phyloP scores from a whole-genome alignment of 139 green algal genomes.

The Astrephomene gubernaculifera region DNA sequence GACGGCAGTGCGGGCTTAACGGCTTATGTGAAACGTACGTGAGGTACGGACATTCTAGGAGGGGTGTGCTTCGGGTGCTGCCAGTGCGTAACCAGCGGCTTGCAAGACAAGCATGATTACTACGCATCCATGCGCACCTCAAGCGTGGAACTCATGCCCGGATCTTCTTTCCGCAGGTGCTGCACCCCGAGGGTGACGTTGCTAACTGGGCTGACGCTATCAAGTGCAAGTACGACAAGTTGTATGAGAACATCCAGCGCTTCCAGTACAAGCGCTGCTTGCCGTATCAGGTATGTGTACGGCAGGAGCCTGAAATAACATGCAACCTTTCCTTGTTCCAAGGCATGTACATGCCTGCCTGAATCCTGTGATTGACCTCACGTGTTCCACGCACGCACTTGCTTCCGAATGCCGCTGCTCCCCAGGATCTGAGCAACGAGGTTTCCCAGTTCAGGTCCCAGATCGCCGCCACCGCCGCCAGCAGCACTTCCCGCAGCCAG shows the following conservation, averaged over 20 bases:
- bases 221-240: slow-evolving; percentile 21
- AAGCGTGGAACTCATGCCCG: neutral
- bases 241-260: neutral
- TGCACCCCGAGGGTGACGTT: slow-evolving; percentile 28
- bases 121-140: neutral
- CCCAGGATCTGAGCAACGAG: slow-evolving; percentile 24
- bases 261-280: slow-evolving; percentile 25
- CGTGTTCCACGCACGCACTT: neutral
- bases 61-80: no score
- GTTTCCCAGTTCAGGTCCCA: neutral
- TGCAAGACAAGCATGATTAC: no score
- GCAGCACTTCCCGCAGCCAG: neutral
- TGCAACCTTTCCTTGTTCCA: neutral
- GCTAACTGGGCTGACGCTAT: neutral
- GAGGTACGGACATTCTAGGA: no score
- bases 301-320: neutral
- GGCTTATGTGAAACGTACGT: neutral
- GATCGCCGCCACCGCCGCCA: neutral
- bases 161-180: neutral
- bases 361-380: neutral
- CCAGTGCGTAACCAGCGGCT: no score
- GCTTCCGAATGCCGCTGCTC: neutral
- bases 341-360: neutral
- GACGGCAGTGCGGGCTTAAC: neutral
- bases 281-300: slow-evolving; percentile 8